Percentiles rank a stretch among this genome's conserved stretches.
Evolutionary conservation across 768 basidiomycete species (phyloP).

Genomic region (Tulasnella sp.): DNA sequence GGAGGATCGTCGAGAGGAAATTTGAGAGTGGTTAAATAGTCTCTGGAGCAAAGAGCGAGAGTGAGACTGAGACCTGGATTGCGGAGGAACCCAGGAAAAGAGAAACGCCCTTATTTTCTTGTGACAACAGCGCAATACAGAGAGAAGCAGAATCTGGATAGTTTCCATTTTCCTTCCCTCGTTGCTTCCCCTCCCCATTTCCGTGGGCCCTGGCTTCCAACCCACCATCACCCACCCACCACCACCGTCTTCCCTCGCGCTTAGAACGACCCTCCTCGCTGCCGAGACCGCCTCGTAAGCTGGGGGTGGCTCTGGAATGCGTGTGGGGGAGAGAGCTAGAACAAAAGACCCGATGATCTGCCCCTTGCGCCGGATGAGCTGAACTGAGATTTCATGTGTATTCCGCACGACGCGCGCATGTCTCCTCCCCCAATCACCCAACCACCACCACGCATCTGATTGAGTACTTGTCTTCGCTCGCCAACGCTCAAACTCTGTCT

Average conservation of each 20-base stretch:
- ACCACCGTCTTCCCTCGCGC: not conserved
- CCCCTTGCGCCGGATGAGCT: constrained; percentile 15
- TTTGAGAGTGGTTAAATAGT: constrained; percentile 7
- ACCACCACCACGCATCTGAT: constrained; percentile 5
- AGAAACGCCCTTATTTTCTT: not conserved
- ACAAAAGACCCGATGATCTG: constrained; percentile 22
- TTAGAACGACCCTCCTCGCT: not conserved
- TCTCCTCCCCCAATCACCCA: not conserved
- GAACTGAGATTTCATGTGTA: constrained; percentile 21
- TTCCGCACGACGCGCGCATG: constrained; percentile 4
- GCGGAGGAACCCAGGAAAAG: constrained; percentile 20
- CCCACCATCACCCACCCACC: too few relatives aligned
- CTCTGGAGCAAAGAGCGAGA: not conserved
- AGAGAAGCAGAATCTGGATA: not conserved
- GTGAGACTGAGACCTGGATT: not conserved
- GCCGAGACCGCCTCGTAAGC: not conserved
- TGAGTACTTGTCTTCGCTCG: not conserved
- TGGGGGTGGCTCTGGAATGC: constrained; percentile 12
- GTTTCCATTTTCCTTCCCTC: not conserved
- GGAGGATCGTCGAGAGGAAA: not conserved
- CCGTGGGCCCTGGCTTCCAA: not conserved
- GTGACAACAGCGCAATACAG: not conserved
- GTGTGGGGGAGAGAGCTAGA: not conserved
- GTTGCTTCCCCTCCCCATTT: constrained; percentile 6
- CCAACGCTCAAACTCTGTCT: constrained; percentile 7